A percentile compares a stretch with the other conserved stretches of the same genome.
phyloP scores from a whole-genome alignment of 1,284 basidiomycete species.

The Microbotryum scabiosae region DNA sequence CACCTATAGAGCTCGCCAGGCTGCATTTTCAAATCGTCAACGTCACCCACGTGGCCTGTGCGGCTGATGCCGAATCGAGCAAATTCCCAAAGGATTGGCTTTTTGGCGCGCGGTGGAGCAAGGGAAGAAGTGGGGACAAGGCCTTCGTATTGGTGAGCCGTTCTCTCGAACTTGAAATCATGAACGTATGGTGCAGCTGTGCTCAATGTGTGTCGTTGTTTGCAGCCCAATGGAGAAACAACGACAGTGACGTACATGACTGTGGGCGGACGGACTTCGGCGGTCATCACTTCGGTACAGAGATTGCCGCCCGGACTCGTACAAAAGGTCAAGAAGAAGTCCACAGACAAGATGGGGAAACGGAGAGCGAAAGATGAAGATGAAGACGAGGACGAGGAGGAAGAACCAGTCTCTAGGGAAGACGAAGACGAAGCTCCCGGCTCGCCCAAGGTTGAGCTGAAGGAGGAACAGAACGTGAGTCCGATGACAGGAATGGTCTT shows the following conservation, averaged over 20 bases:
- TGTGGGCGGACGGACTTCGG: slow-evolving; percentile 71
- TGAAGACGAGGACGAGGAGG: slow-evolving; percentile 34
- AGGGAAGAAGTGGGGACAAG: slow-evolving; percentile 55
- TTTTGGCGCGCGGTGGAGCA: slow-evolving; percentile 62
- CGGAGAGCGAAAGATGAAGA: slow-evolving; percentile 44
- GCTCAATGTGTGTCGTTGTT: too few relatives aligned
- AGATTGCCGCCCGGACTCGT: slow-evolving; percentile 40
- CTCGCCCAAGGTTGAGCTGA: slow-evolving; percentile 24
- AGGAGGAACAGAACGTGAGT: slow-evolving; percentile 29
- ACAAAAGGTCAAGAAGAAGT: slow-evolving; percentile 46
- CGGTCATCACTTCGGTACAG: slow-evolving; percentile 62
- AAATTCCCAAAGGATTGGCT: slow-evolving; percentile 65
- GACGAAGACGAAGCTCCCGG: slow-evolving; percentile 42
- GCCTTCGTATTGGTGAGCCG: slow-evolving; percentile 51
- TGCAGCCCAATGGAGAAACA: slow-evolving; percentile 59
- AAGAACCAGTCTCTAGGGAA: slow-evolving; percentile 45
- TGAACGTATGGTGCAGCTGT: too few relatives aligned
- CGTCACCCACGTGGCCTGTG: slow-evolving; percentile 58
- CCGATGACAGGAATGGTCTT: background rate
- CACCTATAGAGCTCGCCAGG: slow-evolving; percentile 47
- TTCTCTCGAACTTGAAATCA: too few relatives aligned
- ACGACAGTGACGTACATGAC: slow-evolving; percentile 70
- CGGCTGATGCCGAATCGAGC: slow-evolving; percentile 60
- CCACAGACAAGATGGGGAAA: slow-evolving; percentile 35
- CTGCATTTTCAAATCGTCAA: slow-evolving; percentile 53